Evolutionary conservation across 805 yeast species (phyloP).

Genomic region (Nakazawaea peltata): DNA sequence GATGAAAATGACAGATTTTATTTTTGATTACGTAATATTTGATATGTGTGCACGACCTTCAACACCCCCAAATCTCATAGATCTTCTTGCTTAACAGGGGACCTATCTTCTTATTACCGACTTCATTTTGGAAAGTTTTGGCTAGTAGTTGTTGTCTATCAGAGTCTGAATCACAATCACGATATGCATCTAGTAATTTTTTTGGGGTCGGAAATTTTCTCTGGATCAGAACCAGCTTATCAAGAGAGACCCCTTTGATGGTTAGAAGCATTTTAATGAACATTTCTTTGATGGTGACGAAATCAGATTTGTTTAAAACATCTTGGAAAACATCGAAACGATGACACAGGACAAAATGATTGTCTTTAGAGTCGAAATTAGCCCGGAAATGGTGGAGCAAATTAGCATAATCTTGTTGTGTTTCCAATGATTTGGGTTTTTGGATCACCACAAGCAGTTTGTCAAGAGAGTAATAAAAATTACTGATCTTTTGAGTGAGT

Average conservation of each 20-base stretch:
- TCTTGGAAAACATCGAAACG: slow-evolving; percentile 51
- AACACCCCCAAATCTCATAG: slow-evolving; percentile 57
- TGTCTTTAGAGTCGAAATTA: slow-evolving; percentile 24
- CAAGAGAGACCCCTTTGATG: slow-evolving; percentile 72
- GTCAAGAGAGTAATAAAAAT: slow-evolving; percentile 27
- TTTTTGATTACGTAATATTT: no score
- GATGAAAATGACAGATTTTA: no score
- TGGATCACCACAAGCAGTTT: slow-evolving; percentile 39
- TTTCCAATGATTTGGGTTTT: slow-evolving; percentile 35
- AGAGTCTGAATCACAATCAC: slow-evolving; percentile 12
- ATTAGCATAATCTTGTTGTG: slow-evolving; percentile 41
- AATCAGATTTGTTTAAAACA: slow-evolving; percentile 59
- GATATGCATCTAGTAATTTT: slow-evolving; percentile 43
- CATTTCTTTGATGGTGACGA: slow-evolving; percentile 68
- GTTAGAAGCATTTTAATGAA: slow-evolving; percentile 73
- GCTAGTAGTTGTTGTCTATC: slow-evolving; percentile 26
- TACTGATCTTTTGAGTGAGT: slow-evolving; percentile 37
- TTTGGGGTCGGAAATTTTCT: slow-evolving; percentile 62
- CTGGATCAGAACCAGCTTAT: slow-evolving; percentile 78
- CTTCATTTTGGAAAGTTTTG: slow-evolving; percentile 28
- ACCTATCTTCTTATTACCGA: slow-evolving; percentile 46
- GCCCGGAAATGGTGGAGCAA: slow-evolving; percentile 33
- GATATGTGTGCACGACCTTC: no score
- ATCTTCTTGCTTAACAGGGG: slow-evolving; percentile 42
- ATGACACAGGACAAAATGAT: slow-evolving; percentile 31